Base-by-base conservation (phyloP, 306 rosid genomes). In the Prunus dulcis region DNA sequence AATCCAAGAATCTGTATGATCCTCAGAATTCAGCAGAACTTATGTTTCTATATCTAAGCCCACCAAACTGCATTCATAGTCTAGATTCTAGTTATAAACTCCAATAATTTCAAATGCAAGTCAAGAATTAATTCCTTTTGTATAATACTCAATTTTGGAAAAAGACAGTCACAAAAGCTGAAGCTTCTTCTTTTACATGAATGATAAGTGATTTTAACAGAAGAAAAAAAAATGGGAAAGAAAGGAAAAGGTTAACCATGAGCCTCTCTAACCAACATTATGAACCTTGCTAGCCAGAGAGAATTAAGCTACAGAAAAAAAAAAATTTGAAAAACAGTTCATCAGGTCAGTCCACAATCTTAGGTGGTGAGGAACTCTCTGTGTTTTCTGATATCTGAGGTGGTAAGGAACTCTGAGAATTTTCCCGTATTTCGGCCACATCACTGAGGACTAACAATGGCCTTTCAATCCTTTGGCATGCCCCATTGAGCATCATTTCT, bases 391-490 rank as follows among this genome's bases (percentile, higher is more conserved):
- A 84, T 60, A 88, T 91, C 73, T 86, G 88, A 11, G 76, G 79
- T 56, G 91, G 85, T 20, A 90, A 89, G 78, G 83, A 84, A 51
- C 64, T 84, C 11, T 65, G 86, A 19, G 66, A 56, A 79, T 84
- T 89, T 75, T 88, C 96, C 17, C 88, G 80, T 50, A 88, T 91
- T 75, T 90, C 90, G 11, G 77, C 85, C 57, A 82, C 72, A 75
- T 76, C 49, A 45, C 56, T 86, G 49, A 87, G 74, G 64, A 71
- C 15, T 62, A 86, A 30, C 12, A 62, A 57, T 76, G 85, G 58
- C 75, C 82, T 88, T 78, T 90, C 96, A 47, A 92, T 84, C 76
- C 74, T 87, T 22, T 82, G 64, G 27, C 83, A 84, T 1, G 80
- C 85, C 58, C 86, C 93, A 73, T 81, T 85, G 12, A 89, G 25